These are phyloP conservation scores for Entophlyctis luteolus DNA, from an alignment of 192 early-diverging fungal genomes.

Conservation along the genomic window DNA sequence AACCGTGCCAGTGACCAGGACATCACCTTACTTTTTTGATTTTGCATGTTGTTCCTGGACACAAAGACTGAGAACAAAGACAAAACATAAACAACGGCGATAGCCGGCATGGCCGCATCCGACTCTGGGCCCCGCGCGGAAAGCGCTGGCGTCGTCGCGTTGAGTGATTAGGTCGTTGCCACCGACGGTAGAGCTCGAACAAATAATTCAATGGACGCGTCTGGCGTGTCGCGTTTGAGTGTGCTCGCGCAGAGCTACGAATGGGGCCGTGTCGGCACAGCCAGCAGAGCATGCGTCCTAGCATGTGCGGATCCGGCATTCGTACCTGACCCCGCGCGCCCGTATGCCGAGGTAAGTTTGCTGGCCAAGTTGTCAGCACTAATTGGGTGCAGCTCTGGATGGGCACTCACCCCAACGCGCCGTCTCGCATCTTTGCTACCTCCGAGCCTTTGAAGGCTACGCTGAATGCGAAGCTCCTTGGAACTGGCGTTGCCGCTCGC, in stretches of 20 bases:
- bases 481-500: constrained; percentile 47
- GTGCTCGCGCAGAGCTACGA: constrained; percentile 85
- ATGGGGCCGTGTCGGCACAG: constrained; percentile 87
- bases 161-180: no score
- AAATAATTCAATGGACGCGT: no score
- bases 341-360: constrained; percentile 81
- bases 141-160: no score
- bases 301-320: constrained; percentile 58
- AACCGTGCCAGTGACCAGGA: no score
- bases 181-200: no score
- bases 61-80: no score
- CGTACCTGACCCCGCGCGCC: constrained; percentile 53
- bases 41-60: neutral
- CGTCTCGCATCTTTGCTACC: constrained; percentile 54
- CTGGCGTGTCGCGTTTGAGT: no score
- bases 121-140: no score
- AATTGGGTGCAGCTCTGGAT: constrained; percentile 98
- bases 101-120: no score
- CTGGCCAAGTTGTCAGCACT: neutral
- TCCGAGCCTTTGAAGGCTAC: constrained; percentile 57
- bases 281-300: constrained; percentile 82
- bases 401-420: constrained; percentile 94
- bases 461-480: constrained; percentile 57
- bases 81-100: neutral
- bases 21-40: no score